Percentiles rank a stretch among this genome's conserved stretches.
These are phyloP conservation scores for Hyphopichia burtonii DNA, from an alignment of 1,139 yeast genomes.

Conservation along the genomic window DNA sequence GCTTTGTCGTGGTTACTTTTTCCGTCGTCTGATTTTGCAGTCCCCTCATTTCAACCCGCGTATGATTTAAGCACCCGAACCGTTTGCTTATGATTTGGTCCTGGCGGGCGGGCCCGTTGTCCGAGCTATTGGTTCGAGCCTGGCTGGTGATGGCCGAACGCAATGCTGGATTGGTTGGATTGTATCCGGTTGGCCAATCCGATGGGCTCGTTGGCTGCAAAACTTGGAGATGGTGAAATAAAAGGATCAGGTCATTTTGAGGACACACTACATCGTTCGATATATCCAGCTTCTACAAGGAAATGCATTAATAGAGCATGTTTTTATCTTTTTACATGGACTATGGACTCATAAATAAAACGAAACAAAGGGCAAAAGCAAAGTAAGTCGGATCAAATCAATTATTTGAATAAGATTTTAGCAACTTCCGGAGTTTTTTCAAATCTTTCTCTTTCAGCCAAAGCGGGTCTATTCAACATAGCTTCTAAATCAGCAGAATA, in stretches of 20 bases:
- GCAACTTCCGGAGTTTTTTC: constrained; percentile 30
- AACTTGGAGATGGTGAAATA: no score
- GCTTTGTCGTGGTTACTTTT: background rate
- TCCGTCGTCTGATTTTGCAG: background rate
- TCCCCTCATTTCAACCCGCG: constrained; percentile 4
- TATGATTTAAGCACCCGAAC: background rate
- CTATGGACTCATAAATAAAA: background rate
- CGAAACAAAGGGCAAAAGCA: no score
- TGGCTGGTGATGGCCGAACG: no score
- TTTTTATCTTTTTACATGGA: background rate
- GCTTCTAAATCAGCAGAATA: constrained; percentile 34
- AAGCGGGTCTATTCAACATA: constrained; percentile 38
- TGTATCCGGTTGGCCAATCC: no score
- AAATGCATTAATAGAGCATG: no score
- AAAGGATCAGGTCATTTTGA: no score
- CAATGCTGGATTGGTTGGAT: no score
- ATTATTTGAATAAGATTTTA: constrained; percentile 20
- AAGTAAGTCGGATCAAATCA: background rate
- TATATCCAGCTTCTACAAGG: no score
- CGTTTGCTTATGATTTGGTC: no score
- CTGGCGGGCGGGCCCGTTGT: no score
- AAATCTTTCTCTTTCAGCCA: constrained; percentile 39
- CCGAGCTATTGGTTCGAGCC: background rate
- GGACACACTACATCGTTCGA: no score
- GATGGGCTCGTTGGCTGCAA: no score